These are phyloP conservation scores for Alternaria arborescens DNA, from an alignment of 2,329 filamentous ascomycete genomes.

Conservation along the genomic window DNA sequence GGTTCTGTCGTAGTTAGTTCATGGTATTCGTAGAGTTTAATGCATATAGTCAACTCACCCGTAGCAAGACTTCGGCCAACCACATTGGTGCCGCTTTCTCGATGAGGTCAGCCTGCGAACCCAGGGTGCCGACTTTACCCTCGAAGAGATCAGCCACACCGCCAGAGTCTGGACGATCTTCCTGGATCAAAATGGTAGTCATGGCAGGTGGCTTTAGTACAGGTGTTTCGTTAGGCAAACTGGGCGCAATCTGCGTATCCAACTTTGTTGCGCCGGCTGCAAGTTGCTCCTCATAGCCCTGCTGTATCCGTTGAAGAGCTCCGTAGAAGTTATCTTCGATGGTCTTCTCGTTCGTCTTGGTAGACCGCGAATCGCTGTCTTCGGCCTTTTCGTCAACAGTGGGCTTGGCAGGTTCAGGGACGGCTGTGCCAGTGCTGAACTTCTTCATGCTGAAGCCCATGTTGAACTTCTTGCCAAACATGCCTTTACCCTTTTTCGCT, in stretches of 20 bases:
- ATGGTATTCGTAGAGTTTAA: no score
- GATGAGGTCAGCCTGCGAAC: slow-evolving; percentile 79
- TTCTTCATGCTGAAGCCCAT: slow-evolving; percentile 86
- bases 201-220: slow-evolving; percentile 75
- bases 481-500: slow-evolving; percentile 64
- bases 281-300: slow-evolving; percentile 75
- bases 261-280: slow-evolving; percentile 60
- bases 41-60: slow-evolving; percentile 55
- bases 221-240: slow-evolving; percentile 76
- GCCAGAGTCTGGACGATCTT: slow-evolving; percentile 69
- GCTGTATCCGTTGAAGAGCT: slow-evolving; percentile 74
- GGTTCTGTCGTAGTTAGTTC: slow-evolving; percentile 64
- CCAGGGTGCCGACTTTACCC: slow-evolving; percentile 82
- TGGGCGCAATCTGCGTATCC: slow-evolving; percentile 72
- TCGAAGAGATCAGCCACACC: slow-evolving; percentile 86
- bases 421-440: slow-evolving; percentile 69
- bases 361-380: slow-evolving; percentile 67
- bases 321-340: slow-evolving; percentile 79
- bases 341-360: slow-evolving; percentile 71
- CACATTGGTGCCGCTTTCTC: slow-evolving; percentile 89
- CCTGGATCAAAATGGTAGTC: slow-evolving; percentile 70
- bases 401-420: slow-evolving; percentile 72
- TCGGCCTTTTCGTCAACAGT: slow-evolving; percentile 77
- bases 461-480: slow-evolving; percentile 86
- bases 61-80: slow-evolving; percentile 86